Base-by-base conservation (phyloP, 108 stramenopile species). In the Nitzschia inconspicua region DNA sequence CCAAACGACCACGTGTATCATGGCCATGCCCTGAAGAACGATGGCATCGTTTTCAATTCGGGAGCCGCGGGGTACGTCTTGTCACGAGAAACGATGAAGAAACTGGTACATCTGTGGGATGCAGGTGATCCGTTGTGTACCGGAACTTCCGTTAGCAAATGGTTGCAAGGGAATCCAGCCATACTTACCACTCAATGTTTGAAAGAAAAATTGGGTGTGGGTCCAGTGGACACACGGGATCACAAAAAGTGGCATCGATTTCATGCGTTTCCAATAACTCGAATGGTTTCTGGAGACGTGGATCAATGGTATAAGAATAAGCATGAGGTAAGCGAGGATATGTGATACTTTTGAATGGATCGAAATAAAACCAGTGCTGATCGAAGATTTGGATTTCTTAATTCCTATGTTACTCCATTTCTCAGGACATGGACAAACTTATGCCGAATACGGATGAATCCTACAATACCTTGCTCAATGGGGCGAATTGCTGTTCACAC, bases 1-100 rank as follows among this genome's bases (percentile, higher is more conserved):
- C 76, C 86, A 23, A 60, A 57, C 5, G 62, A 77, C 16, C 75
- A 85, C 48, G 48, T 89, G 56, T 94, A 94, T 51, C 85, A 80
- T 46, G 93, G 93, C 0, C 89, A 88, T 70, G 83, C 89, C 18
- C 57, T 94, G 60, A 73, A 77, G 44, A 55, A 78, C 36, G 62
- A 83, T 25, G 63, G 69, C 22, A 20, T 47, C 25, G 73, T 66
- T 4, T 94, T 94, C 65, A 94, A 94, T 54, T 86, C 86, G 30
- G 93, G 89, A 56, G 93, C 93, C 9, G 82, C 86, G 3, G 93
- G 93, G 11, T 94, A 94, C 74, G 55, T 91, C 4, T 56, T 94
- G 32, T 83, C 84, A 22, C 63, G 89, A 66, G 44, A 66, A 18
- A 91, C 93, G 25, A 87, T 94, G 79, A 53, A 70, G 39, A 60